Evolutionary conservation across 192 early-diverging fungal genomes (phyloP), one percentile per base, ranked within the genome.

Genomic region (Coemansia nantahalensis): DNA sequence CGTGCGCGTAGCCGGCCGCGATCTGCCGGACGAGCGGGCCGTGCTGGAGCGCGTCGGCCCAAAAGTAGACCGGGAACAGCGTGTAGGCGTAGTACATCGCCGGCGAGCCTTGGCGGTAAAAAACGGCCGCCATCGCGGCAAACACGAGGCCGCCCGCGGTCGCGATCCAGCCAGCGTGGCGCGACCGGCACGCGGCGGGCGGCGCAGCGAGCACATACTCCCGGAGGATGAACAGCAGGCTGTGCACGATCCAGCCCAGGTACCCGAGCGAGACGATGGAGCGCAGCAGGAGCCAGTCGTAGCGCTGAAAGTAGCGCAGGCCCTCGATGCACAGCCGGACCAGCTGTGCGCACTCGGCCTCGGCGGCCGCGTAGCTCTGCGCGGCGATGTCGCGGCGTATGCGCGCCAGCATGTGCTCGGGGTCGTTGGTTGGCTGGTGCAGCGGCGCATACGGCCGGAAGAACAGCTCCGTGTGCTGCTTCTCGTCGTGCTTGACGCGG

Each of bases 301-400:
- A 97, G 64, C 90, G 94, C 71, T 97, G 92, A 41, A 91, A 89
- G 75, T 97, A 97, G 35, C 92, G 83, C 49, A 95, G 67, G n/a
- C 94, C 94, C 42, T 87, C 80, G 8, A 95, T 45, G 24, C 84
- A 88, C 33, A 87, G 69, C 5, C 68, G 51, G 19, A 88, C 82
- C 18, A 94, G 65, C 22, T 72, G 32, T 19, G 50, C 39, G 40
- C 92, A 92, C 49, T 82, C 68, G 37, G 39, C 39, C 51, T 89
- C 88, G 7, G 94, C 93, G 14, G 82, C 72, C 13, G 67, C 61
- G 57, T 90, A 89, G 13, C 80, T 63, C 19, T 74, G 74, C 23
- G 59, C 32, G 26, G 79, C 81, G 37, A 95, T 90, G 6, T 83
- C 45, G 12, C 39, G 52, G 40, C 84, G 68, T 15, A 94, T 88